These are phyloP conservation scores for Salisapilia sapeloensis DNA, from an alignment of 352 stramenopile genomes.

Conservation along the genomic window DNA sequence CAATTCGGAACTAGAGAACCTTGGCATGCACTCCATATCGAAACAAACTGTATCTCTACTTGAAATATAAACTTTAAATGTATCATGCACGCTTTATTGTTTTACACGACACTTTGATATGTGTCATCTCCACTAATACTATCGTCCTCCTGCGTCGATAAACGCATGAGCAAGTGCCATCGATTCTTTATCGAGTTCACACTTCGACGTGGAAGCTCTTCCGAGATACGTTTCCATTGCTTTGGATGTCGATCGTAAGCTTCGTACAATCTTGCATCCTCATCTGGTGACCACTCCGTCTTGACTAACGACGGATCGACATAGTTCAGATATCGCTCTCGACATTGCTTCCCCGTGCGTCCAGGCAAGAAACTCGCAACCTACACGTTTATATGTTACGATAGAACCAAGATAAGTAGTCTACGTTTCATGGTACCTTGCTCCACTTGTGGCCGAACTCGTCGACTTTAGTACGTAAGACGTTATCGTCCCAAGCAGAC, in stretches of 20 bases:
- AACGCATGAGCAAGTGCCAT: constrained; percentile 16
- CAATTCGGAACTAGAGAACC: too few relatives aligned
- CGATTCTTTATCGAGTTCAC: constrained; percentile 59
- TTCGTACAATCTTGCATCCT: constrained; percentile 17
- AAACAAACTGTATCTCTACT: too few relatives aligned
- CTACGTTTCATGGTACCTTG: constrained; percentile 10
- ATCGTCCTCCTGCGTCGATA: too few relatives aligned
- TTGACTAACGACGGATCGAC: constrained; percentile 17
- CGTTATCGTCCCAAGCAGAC: constrained; percentile 21
- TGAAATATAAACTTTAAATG: too few relatives aligned
- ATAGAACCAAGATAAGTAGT: background rate
- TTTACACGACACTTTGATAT: too few relatives aligned
- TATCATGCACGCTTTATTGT: too few relatives aligned
- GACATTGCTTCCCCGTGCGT: constrained; percentile 47
- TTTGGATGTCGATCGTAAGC: constrained; percentile 9
- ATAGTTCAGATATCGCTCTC: constrained; percentile 52
- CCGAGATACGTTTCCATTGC: constrained; percentile 28
- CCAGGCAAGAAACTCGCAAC: constrained; percentile 35
- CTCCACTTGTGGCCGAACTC: constrained; percentile 37
- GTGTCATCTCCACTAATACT: too few relatives aligned
- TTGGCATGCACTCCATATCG: too few relatives aligned
- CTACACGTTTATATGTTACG: constrained; percentile 7
- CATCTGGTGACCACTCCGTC: constrained; percentile 21
- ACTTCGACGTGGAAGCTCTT: constrained; percentile 21
- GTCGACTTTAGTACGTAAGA: constrained; percentile 19